Evolutionary conservation across 768 basidiomycete species (phyloP).

Genomic region (Tricholoma bakamatsutake): DNA sequence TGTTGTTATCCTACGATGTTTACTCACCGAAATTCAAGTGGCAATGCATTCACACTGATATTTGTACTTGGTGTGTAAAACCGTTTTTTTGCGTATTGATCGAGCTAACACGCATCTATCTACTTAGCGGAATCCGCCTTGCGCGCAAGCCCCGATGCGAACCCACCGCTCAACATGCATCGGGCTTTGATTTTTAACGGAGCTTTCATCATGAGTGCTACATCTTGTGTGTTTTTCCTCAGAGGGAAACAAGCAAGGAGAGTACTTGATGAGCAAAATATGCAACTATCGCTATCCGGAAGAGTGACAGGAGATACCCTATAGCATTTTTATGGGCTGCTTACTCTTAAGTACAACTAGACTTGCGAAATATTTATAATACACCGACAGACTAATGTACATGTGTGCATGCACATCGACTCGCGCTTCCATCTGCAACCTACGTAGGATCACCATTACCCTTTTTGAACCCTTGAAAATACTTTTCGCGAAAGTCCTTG

Average conservation of each 20-base stretch:
- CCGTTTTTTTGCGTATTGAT: not conserved
- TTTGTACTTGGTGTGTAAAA: conserved; percentile 51
- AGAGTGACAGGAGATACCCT: not conserved
- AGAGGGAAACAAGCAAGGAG: conserved; percentile 60
- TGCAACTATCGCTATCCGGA: conserved; percentile 1
- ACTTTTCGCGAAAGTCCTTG: conserved; percentile 83
- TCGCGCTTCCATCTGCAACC: not conserved
- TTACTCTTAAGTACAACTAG: not conserved
- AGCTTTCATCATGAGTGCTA: conserved; percentile 34
- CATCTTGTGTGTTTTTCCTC: conserved; percentile 42
- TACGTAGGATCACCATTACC: conserved; percentile 5
- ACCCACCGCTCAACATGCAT: conserved; percentile 73
- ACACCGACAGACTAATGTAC: not conserved
- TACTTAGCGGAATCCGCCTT: conserved; percentile 57
- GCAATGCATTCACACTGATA: conserved; percentile 59
- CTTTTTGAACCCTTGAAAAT: conserved; percentile 76
- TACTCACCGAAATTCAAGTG: conserved; percentile 31
- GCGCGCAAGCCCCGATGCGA: conserved; percentile 50
- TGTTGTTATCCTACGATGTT: not conserved
- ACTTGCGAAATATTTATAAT: not conserved
- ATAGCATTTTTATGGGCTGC: not conserved
- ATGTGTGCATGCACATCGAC: not conserved
- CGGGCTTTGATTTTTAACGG: conserved; percentile 65
- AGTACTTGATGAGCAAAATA: conserved; percentile 52
- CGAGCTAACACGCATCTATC: not conserved